A percentile compares a stretch with the other conserved stretches of the same genome.
These are phyloP conservation scores for Blastomyces gilchristii DNA, from an alignment of 2,329 filamentous ascomycete species.

Conservation along the genomic window DNA sequence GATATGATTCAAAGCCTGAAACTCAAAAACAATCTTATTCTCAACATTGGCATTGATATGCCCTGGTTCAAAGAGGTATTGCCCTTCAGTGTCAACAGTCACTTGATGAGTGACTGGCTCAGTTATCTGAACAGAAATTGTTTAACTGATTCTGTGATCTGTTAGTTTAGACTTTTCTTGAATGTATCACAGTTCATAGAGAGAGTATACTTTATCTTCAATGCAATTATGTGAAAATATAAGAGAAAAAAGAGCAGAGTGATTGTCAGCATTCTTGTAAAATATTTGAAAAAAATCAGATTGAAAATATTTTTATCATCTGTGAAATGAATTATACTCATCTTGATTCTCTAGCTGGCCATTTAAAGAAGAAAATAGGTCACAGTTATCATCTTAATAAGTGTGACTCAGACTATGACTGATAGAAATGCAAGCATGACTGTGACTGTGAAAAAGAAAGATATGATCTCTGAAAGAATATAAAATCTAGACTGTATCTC, in stretches of 20 bases:
- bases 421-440: background rate
- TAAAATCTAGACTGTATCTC: background rate
- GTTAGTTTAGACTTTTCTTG: no score
- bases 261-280: background rate
- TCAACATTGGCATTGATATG: slow-evolving; percentile 13
- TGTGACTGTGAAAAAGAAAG: background rate
- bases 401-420: background rate
- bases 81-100: background rate
- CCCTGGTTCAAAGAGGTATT: background rate
- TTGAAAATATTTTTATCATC: no score
- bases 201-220: background rate
- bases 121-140: no score
- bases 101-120: background rate
- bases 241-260: background rate
- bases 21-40: slow-evolving; percentile 18
- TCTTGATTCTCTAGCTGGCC: background rate
- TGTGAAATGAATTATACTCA: background rate
- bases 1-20: slow-evolving; percentile 13
- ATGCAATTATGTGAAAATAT: background rate
- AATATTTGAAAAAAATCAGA: background rate
- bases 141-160: no score
- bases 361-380: background rate
- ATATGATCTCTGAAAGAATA: background rate
- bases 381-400: background rate
- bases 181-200: background rate